Conservation (phyloP, 164 flowering plant species). For the Macadamia integrifolia region DNA sequence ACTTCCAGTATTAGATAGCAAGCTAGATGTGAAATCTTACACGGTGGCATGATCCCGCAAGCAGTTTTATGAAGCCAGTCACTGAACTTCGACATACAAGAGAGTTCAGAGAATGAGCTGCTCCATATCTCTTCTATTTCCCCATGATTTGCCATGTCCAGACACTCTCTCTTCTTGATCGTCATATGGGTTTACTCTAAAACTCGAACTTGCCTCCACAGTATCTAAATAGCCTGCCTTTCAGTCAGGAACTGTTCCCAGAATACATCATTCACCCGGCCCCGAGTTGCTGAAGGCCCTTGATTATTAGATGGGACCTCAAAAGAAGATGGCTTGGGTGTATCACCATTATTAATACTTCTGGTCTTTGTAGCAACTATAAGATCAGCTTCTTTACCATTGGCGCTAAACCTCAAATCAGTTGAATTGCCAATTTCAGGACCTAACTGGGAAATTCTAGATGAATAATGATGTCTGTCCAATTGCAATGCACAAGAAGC, state of each 20-base stretch:
- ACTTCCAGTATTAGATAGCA: background rate
- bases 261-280: constrained; percentile 76
- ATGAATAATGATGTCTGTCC: constrained; percentile 19
- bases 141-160: constrained; percentile 36
- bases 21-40: constrained; percentile 5
- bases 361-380: constrained; percentile 16
- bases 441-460: constrained; percentile 19
- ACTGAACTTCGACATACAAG: background rate
- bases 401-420: constrained; percentile 26
- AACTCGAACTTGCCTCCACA: constrained; percentile 77
- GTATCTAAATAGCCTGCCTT: constrained; percentile 76
- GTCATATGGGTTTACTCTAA: constrained; percentile 33
- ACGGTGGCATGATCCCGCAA: background rate
- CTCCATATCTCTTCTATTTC: constrained; percentile 43
- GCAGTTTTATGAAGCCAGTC: background rate
- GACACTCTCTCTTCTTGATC: constrained; percentile 53
- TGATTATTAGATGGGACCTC: constrained; percentile 31
- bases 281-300: constrained; percentile 35
- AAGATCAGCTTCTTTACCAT: constrained; percentile 30
- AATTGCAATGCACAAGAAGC: constrained; percentile 63
- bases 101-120: constrained; percentile 52
- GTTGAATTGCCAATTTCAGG: constrained; percentile 30
- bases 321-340: constrained; percentile 25
- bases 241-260: constrained; percentile 97
- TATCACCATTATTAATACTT: constrained; percentile 19